Evolutionary conservation across 345 rosid genomes (phyloP).

Genomic region (Geranium rotundifolium): DNA sequence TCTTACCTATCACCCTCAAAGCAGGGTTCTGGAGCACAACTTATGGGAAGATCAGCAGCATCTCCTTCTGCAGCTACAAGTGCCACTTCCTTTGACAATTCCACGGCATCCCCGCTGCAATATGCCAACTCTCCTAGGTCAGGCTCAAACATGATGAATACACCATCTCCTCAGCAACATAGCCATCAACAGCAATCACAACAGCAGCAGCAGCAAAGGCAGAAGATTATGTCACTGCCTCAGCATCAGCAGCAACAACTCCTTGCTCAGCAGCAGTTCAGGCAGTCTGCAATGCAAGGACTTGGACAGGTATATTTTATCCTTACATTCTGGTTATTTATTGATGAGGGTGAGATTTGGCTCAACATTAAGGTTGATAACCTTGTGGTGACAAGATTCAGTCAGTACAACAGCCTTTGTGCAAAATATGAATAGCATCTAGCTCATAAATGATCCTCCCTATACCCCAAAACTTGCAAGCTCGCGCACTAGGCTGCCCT

Average conservation of each 20-base stretch:
- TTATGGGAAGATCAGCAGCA: conserved; percentile 75
- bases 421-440: no score
- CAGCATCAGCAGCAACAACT: conserved; percentile 54
- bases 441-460: no score
- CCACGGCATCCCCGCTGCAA: conserved; percentile 69
- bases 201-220: conserved; percentile 41
- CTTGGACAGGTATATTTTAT: conserved; percentile 49
- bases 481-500: neutral
- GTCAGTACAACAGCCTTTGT: no score
- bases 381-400: neutral
- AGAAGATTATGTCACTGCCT: conserved; percentile 55
- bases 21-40: conserved; percentile 66
- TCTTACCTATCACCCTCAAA: neutral
- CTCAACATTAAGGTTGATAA: neutral
- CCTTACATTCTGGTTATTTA: neutral
- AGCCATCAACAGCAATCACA: conserved; percentile 16
- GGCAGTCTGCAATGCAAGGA: conserved; percentile 66
- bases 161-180: conserved; percentile 86
- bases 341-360: neutral
- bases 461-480: neutral
- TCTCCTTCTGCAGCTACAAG: conserved; percentile 56
- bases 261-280: conserved; percentile 65
- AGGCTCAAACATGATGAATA: conserved; percentile 57
- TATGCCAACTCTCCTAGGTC: conserved; percentile 93
- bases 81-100: conserved; percentile 53